Percentiles rank a stretch among this genome's conserved stretches.
Conservation (phyloP, 805 yeast species). For the Metschnikowia anglica region DNA sequence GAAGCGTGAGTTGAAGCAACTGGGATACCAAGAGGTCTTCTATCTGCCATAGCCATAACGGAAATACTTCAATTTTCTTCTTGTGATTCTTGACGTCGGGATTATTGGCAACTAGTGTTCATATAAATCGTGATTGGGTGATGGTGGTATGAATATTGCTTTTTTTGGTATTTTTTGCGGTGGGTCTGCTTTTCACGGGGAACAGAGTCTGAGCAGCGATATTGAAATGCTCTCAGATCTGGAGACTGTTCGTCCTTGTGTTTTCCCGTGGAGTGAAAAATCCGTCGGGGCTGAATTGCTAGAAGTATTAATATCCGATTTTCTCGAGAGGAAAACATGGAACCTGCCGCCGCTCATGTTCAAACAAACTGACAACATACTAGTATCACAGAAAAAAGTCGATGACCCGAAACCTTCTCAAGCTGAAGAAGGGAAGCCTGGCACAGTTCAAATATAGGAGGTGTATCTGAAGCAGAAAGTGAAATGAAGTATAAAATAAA, state of each 20-base stretch:
- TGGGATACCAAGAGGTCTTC: conserved; percentile 61
- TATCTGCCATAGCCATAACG: conserved; percentile 62
- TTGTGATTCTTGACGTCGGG: background rate
- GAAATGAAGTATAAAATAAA: background rate
- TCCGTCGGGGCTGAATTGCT: conserved; percentile 1
- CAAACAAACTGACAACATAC: conserved; percentile 1
- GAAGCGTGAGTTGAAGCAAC: conserved; percentile 47
- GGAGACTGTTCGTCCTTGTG: background rate
- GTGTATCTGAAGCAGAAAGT: background rate
- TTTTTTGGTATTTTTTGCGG: background rate
- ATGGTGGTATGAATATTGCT: background rate
- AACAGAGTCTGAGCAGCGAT: conserved; percentile 18
- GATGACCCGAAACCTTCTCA: background rate
- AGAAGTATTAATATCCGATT: conserved; percentile 7
- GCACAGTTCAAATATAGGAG: conserved; percentile 1
- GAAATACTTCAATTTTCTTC: background rate
- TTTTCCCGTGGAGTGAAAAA: too few species aligned
- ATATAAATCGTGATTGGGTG: background rate
- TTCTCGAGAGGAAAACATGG: background rate
- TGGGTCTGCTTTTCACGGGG: background rate
- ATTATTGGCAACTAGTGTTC: background rate
- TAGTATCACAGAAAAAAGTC: background rate
- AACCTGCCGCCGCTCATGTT: background rate
- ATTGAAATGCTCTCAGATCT: conserved; percentile 22
- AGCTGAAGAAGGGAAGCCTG: conserved; percentile 3